A percentile compares a stretch with the other conserved stretches of the same genome.
Conservation (phyloP, 2,329 filamentous ascomycete species). For the Arthrobotrys sinensis region DNA sequence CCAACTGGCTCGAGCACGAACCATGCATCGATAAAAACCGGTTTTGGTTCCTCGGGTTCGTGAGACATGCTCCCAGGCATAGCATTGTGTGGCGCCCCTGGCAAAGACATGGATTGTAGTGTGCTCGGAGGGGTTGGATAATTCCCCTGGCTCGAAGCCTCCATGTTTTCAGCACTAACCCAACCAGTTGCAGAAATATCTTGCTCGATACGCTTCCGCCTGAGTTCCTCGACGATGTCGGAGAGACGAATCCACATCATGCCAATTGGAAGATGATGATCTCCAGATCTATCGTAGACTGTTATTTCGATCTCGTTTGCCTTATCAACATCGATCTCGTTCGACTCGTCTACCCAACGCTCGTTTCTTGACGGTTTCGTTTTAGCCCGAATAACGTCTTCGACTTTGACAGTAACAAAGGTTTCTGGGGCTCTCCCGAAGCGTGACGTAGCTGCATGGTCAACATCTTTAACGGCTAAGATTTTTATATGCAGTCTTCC, state of each 20-base stretch:
- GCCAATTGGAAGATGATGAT: constrained; percentile 91
- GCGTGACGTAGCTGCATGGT: constrained; percentile 84
- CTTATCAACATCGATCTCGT: constrained; percentile 95
- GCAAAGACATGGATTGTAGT: constrained; percentile 69
- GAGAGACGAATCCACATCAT: constrained; percentile 97
- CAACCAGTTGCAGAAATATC: constrained; percentile 95
- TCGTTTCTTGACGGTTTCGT: constrained; percentile 89
- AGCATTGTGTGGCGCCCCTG: constrained; percentile 64
- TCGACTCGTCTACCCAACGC: constrained; percentile 90
- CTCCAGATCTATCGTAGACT: constrained; percentile 94
- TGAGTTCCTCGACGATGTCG: constrained; percentile 97
- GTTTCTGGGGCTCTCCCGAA: constrained; percentile 95
- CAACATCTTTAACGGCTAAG: constrained; percentile 91
- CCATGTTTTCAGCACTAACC: constrained; percentile 98
- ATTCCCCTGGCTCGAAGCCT: constrained; percentile 64
- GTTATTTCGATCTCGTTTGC: constrained; percentile 98
- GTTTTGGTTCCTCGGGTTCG: constrained; percentile 48
- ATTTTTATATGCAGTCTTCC: constrained; percentile 90
- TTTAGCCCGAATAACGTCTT: constrained; percentile 90
- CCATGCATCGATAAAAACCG: constrained; percentile 81
- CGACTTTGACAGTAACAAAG: constrained; percentile 95
- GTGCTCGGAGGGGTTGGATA: constrained; percentile 66
- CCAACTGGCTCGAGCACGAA: constrained; percentile 96
- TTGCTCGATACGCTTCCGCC: constrained; percentile 95
- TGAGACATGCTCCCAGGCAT: constrained; percentile 68